phyloP scores from a whole-genome alignment of 495 filamentous ascomycete genomes.

The Pseudevernia furfuracea region DNA sequence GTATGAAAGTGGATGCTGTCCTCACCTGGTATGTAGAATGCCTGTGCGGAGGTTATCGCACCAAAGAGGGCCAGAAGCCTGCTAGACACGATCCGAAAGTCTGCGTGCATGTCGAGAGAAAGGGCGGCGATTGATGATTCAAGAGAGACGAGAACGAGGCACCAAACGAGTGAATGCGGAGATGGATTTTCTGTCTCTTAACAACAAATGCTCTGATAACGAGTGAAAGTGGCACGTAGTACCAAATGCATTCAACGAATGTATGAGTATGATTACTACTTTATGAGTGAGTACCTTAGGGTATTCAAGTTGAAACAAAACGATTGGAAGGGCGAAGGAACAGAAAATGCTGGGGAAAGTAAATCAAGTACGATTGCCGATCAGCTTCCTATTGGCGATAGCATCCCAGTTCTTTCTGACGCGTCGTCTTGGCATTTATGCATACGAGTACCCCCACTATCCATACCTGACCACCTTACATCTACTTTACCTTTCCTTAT shows the following conservation, averaged over 20 bases:
- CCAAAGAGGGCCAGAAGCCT: slow-evolving; percentile 28
- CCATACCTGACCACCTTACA: too few relatives aligned
- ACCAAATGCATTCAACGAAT: slow-evolving; percentile 30
- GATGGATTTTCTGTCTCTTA: not conserved
- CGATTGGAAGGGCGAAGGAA: not conserved
- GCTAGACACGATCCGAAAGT: slow-evolving; percentile 30
- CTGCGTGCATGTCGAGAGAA: slow-evolving; percentile 26
- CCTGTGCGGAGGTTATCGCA: slow-evolving; percentile 36
- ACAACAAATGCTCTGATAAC: slow-evolving; percentile 33
- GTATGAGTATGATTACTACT: slow-evolving; percentile 17
- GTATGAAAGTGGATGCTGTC: not conserved
- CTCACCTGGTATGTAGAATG: slow-evolving; percentile 77
- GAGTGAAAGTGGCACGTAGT: slow-evolving; percentile 56
- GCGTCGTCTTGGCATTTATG: slow-evolving; percentile 2
- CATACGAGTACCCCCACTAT: too few relatives aligned
- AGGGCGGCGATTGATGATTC: slow-evolving; percentile 7
- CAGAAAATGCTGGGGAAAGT: not conserved
- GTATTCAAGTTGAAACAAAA: not conserved
- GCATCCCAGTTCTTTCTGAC: not conserved
- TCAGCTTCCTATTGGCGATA: not conserved
- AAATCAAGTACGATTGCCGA: too few relatives aligned
- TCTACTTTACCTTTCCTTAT: too few relatives aligned
- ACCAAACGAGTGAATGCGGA: slow-evolving; percentile 1
- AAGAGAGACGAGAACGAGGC: not conserved
- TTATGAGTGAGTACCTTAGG: slow-evolving; percentile 2